Evolutionary conservation across 805 yeast species (phyloP).

Genomic region (Metschnikowia amazonensis): DNA sequence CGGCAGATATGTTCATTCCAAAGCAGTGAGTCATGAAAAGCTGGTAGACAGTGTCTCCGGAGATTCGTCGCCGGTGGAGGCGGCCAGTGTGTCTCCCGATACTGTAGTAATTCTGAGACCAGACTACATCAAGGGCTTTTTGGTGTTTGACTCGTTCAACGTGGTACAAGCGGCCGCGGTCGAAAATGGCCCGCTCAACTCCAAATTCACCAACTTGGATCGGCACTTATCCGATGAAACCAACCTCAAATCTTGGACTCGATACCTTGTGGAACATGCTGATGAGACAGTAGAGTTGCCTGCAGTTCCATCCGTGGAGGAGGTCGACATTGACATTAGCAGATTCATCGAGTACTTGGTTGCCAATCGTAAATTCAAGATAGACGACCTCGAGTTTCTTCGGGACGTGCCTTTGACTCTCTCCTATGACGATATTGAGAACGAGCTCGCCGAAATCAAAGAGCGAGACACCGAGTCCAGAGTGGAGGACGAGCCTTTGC

Average conservation of each 20-base stretch:
- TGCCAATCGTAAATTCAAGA: constrained; percentile 24
- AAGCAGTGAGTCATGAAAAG: background rate
- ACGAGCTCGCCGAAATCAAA: constrained; percentile 30
- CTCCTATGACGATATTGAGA: constrained; percentile 37
- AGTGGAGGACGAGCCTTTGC: background rate
- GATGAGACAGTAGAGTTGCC: constrained; percentile 6
- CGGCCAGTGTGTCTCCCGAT: constrained; percentile 9
- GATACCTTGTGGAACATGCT: constrained; percentile 20
- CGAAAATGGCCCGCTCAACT: constrained; percentile 18
- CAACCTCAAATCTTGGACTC: constrained; percentile 27
- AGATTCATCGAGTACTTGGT: constrained; percentile 32
- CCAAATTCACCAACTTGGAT: constrained; percentile 28
- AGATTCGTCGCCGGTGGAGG: background rate
- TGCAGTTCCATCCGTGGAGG: constrained; percentile 4
- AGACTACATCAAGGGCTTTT: constrained; percentile 26
- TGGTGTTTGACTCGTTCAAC: constrained; percentile 17
- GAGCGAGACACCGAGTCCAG: background rate
- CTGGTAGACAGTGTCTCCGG: background rate
- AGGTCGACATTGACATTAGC: constrained; percentile 23
- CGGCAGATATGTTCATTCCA: constrained; percentile 12
- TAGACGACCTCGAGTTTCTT: constrained; percentile 27
- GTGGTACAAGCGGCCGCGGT: constrained; percentile 5
- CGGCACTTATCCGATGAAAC: constrained; percentile 21
- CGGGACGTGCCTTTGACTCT: constrained; percentile 27
- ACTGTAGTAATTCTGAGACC: constrained; percentile 14